These are phyloP conservation scores for Iodosphaeria phyllophila DNA, from an alignment of 2,329 filamentous ascomycete species.

Conservation along the genomic window DNA sequence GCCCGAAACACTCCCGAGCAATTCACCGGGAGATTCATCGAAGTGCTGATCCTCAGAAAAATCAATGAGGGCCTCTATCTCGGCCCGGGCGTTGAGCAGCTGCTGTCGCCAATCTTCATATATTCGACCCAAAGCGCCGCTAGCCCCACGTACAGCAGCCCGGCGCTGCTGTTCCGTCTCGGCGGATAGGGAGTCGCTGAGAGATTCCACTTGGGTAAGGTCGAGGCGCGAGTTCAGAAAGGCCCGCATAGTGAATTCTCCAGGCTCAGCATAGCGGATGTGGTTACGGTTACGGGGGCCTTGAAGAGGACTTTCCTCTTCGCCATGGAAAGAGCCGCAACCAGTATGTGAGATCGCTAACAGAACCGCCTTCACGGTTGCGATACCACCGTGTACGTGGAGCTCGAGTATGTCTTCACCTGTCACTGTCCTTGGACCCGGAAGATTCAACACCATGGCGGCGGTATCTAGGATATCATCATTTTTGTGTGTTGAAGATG, in stretches of 20 bases:
- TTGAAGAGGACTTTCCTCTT: no score
- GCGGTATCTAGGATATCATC: slow-evolving; percentile 60
- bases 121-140: slow-evolving; percentile 46
- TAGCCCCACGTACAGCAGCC: slow-evolving; percentile 63
- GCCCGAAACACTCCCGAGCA: slow-evolving; percentile 48
- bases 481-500: no score
- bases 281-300: no score
- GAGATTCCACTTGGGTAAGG: slow-evolving; percentile 61
- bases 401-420: slow-evolving; percentile 86
- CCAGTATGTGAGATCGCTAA: slow-evolving; percentile 54
- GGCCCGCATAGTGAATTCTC: slow-evolving; percentile 85
- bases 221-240: slow-evolving; percentile 77
- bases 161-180: slow-evolving; percentile 88
- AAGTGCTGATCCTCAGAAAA: slow-evolving; percentile 97
- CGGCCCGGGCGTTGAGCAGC: slow-evolving; percentile 65
- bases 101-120: slow-evolving; percentile 72
- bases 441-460: slow-evolving; percentile 70
- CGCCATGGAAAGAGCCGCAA: slow-evolving; percentile 13
- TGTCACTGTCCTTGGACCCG: slow-evolving; percentile 64
- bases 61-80: slow-evolving; percentile 90
- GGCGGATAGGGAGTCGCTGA: slow-evolving; percentile 42
- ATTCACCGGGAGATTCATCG: slow-evolving; percentile 60
- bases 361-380: slow-evolving; percentile 75
- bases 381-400: slow-evolving; percentile 83
- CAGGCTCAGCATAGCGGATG: slow-evolving; percentile 80